Conservation (phyloP, 768 basidiomycete species). For the Lactarius deliciosus region DNA sequence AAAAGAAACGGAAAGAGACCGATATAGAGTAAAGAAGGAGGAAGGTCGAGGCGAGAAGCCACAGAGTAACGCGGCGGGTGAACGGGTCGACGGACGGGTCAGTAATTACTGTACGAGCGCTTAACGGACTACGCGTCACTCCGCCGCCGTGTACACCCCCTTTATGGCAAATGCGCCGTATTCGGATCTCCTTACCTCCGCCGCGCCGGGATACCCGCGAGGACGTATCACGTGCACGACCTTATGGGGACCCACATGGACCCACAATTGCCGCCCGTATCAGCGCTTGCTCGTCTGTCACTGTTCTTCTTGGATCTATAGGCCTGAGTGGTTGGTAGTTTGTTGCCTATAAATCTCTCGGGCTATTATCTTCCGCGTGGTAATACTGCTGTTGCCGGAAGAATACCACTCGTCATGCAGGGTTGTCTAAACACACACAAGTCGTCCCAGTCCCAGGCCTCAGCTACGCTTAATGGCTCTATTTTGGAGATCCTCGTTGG, state of each 20-base stretch:
- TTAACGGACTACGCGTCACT: conserved; percentile 14
- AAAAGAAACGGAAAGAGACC: conserved; percentile 3
- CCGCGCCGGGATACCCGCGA: background rate
- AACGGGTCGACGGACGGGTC: background rate
- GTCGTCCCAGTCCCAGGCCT: conserved; percentile 5
- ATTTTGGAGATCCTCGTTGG: conserved; percentile 23
- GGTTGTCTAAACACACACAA: background rate
- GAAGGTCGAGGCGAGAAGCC: background rate
- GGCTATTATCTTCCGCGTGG: background rate
- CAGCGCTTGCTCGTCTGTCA: conserved; percentile 4
- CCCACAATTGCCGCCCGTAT: conserved; percentile 30
- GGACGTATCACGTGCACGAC: background rate
- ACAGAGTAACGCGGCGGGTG: conserved; percentile 7
- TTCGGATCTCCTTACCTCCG: background rate
- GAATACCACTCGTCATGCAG: background rate
- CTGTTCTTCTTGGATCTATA: background rate
- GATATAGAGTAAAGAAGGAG: background rate
- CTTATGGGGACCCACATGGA: conserved; percentile 35
- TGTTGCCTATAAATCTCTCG: conserved; percentile 1
- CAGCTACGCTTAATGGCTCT: conserved; percentile 1
- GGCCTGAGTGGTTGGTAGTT: background rate
- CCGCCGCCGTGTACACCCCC: background rate
- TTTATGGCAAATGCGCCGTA: background rate
- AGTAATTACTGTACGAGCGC: conserved; percentile 6
- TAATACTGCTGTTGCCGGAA: background rate